phyloP scores from a whole-genome alignment of 2,329 filamentous ascomycete species.

The Neoarthrinium moseri region DNA sequence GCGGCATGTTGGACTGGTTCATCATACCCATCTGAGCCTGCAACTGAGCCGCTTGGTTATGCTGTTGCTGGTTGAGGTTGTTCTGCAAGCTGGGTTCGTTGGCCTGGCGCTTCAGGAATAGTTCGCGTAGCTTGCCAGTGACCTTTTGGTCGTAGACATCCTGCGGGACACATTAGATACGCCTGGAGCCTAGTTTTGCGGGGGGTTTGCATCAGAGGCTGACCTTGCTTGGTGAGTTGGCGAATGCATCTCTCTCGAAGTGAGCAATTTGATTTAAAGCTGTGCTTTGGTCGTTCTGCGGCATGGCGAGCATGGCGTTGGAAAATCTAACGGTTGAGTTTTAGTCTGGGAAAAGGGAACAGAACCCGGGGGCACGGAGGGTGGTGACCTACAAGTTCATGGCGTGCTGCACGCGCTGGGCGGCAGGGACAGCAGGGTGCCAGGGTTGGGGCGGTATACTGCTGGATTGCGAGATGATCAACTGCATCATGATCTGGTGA shows the following conservation, averaged over 20 bases:
- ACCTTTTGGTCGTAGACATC: slow-evolving; percentile 50
- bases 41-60: slow-evolving; percentile 34
- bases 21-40: slow-evolving; percentile 46
- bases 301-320: slow-evolving; percentile 47
- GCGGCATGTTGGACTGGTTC: slow-evolving; percentile 47
- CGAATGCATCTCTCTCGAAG: slow-evolving; percentile 48
- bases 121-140: slow-evolving; percentile 43
- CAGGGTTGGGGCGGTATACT: slow-evolving; percentile 23
- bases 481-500: slow-evolving; percentile 37
- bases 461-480: slow-evolving; percentile 20
- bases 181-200: neutral
- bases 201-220: neutral
- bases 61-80: slow-evolving; percentile 43
- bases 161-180: slow-evolving; percentile 29
- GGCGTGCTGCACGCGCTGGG: slow-evolving; percentile 31
- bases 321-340: slow-evolving; percentile 41
- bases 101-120: slow-evolving; percentile 48
- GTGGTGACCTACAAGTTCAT: slow-evolving; percentile 32
- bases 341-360: slow-evolving; percentile 7
- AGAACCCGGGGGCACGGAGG: neutral
- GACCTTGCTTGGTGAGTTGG: slow-evolving; percentile 48
- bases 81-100: slow-evolving; percentile 50
- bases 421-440: slow-evolving; percentile 28
- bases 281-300: slow-evolving; percentile 37
- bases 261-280: slow-evolving; percentile 40